Conservation (phyloP, 2,329 filamentous ascomycete species). For the Phialophora expanda region DNA sequence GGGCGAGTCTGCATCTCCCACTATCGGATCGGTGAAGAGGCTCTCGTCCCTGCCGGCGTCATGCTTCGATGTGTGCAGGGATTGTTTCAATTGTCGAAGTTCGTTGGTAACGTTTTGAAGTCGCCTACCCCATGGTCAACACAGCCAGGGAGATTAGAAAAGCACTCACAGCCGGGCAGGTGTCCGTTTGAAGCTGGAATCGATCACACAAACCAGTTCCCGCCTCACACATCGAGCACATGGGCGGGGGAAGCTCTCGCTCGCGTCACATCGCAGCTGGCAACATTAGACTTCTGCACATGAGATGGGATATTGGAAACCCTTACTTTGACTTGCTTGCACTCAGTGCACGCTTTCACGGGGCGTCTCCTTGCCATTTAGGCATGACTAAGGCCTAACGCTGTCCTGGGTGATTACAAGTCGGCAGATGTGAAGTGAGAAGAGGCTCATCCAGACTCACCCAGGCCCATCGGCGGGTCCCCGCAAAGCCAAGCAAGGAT, state of each 20-base stretch:
- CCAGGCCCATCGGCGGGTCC: not conserved
- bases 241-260: slow-evolving; percentile 21
- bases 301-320: no score
- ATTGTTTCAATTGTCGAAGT: slow-evolving; percentile 18
- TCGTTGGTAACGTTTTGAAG: slow-evolving; percentile 21
- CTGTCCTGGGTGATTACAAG: not conserved
- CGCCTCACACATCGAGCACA: slow-evolving; percentile 20
- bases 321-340: slow-evolving; percentile 21
- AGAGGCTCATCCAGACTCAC: not conserved
- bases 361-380: slow-evolving; percentile 16
- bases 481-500: not conserved
- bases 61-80: slow-evolving; percentile 13
- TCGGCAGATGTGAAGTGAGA: not conserved
- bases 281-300: not conserved
- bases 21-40: not conserved
- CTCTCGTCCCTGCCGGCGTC: not conserved
- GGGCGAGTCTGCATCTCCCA: not conserved
- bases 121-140: slow-evolving; percentile 10
- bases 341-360: slow-evolving; percentile 23
- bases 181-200: slow-evolving; percentile 24
- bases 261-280: slow-evolving; percentile 21
- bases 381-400: slow-evolving; percentile 1
- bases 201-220: slow-evolving; percentile 18
- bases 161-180: slow-evolving; percentile 16
- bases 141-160: not conserved